These are phyloP conservation scores for Talaromyces sp. DNA, from an alignment of 2,329 filamentous ascomycete genomes.

Conservation along the genomic window DNA sequence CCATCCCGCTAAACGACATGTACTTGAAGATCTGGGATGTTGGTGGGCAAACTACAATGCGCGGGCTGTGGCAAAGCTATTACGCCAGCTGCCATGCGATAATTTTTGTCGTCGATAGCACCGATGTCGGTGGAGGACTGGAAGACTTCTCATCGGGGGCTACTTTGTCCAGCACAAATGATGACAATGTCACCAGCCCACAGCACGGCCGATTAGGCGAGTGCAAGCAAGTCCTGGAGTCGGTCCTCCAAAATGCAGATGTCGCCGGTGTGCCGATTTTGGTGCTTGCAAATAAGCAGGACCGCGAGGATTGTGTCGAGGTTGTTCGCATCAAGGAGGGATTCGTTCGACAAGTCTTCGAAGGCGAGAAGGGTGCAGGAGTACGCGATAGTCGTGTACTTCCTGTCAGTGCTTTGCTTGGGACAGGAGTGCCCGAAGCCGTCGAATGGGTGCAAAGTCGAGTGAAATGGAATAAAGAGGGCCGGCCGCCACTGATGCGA, in stretches of 20 bases:
- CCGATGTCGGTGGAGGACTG: constrained; percentile 78
- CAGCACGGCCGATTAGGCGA: constrained; percentile 65
- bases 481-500: constrained; percentile 84
- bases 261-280: constrained; percentile 87
- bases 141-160: constrained; percentile 40
- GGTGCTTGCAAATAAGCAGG: constrained; percentile 95
- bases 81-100: constrained; percentile 93
- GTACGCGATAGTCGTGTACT: constrained; percentile 88
- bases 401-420: constrained; percentile 80
- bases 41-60: constrained; percentile 82
- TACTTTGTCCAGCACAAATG: constrained; percentile 14
- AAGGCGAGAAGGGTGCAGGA: constrained; percentile 80
- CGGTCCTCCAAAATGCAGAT: constrained; percentile 80
- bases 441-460: constrained; percentile 94
- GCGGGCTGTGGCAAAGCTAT: constrained; percentile 92
- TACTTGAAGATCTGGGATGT: constrained; percentile 99
- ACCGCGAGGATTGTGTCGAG: constrained; percentile 94
- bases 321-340: constrained; percentile 97
- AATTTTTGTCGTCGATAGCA: constrained; percentile 94
- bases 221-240: constrained; percentile 83
- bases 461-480: constrained; percentile 96
- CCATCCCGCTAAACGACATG: constrained; percentile 85
- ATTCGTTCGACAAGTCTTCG: constrained; percentile 88
- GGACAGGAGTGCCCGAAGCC: constrained; percentile 80
- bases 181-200: constrained; percentile 15